A percentile compares a stretch with the other conserved stretches of the same genome.
Conservation (phyloP, 495 filamentous ascomycete species). For the Talaromyces borbonicus region DNA sequence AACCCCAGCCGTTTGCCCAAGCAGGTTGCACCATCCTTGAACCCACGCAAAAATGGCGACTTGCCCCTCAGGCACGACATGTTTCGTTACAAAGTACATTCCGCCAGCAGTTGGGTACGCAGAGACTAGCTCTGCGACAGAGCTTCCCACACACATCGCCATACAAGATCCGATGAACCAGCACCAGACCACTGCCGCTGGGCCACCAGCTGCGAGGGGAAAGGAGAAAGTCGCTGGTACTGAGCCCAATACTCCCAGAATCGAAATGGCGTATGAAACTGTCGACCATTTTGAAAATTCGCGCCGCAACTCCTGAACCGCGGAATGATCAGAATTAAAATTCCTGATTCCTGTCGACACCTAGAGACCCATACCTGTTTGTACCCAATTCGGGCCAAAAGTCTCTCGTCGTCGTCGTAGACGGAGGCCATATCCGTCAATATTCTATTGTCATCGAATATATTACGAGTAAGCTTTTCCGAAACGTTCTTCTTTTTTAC, state of each 20-base stretch:
- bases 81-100: conserved; percentile 57
- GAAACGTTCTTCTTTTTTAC: background rate
- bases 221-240: conserved; percentile 59
- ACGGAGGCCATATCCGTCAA: conserved; percentile 35
- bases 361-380: conserved; percentile 41
- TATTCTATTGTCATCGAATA: background rate
- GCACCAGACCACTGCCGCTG: conserved; percentile 62
- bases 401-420: conserved; percentile 53
- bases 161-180: conserved; percentile 61
- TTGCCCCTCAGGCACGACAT: conserved; percentile 46
- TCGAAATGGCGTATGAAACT: conserved; percentile 64
- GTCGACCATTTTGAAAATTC: conserved; percentile 70
- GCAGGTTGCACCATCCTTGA: conserved; percentile 53
- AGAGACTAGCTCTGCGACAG: conserved; percentile 52
- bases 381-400: conserved; percentile 59
- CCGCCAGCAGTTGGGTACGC: conserved; percentile 55
- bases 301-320: conserved; percentile 44
- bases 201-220: conserved; percentile 55
- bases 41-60: conserved; percentile 51
- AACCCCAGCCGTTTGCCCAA: conserved; percentile 51
- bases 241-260: conserved; percentile 59
- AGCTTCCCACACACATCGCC: conserved; percentile 58
- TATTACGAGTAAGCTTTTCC: background rate
- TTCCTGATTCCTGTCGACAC: background rate
- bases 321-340: background rate